Evolutionary conservation across 768 basidiomycete species (phyloP), one percentile per base, ranked within the genome.

Genomic region (Pholiota microspora): DNA sequence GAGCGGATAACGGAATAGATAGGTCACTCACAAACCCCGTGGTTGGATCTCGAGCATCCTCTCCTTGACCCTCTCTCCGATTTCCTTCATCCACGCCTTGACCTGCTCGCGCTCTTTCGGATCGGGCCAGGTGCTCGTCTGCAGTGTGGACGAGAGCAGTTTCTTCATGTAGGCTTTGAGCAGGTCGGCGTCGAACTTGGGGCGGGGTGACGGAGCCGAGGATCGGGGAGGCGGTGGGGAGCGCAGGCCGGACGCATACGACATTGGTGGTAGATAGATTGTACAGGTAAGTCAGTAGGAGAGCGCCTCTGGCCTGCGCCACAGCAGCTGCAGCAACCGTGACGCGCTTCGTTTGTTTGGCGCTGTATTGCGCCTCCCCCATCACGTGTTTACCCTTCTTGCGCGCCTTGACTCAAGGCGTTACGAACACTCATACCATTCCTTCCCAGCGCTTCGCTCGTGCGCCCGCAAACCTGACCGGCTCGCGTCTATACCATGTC

Each of bases 1-100:
- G 51, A 46, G 47, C 34, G 29, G 29, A 42, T 28, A 48, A 61
- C 34, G 46, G 57, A 21, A 56, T 50, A 42, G 32, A 10, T 47
- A 29, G 45, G 47, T 27, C 42, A 82, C 89, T 82, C 71, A 92
- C 91, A 89, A 92, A 54, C 89, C 88, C 59, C 77, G 77, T 27
- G 89, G 86, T 63, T 89, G 85, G 50, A 93, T 90, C 65, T 88
- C 88, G 50, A 90, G 61, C 89, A 92, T 92, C 62, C 92, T 76
- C 68, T 91, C 87, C 70, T 92, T 94, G 40, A 94, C 82, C 45
- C 92, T 80, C 63, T 89, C 88, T 16, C 88, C 84, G 54, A 94
- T 86, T 64, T 94, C 89, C 69, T 86, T 89, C 67, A 89, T 91
- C 86, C 88, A 89, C 4, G 70, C 76, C 67, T 82, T 87, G 15